Base-by-base conservation (phyloP, 306 rosid genomes). In the Macrotyloma uniflorum region DNA sequence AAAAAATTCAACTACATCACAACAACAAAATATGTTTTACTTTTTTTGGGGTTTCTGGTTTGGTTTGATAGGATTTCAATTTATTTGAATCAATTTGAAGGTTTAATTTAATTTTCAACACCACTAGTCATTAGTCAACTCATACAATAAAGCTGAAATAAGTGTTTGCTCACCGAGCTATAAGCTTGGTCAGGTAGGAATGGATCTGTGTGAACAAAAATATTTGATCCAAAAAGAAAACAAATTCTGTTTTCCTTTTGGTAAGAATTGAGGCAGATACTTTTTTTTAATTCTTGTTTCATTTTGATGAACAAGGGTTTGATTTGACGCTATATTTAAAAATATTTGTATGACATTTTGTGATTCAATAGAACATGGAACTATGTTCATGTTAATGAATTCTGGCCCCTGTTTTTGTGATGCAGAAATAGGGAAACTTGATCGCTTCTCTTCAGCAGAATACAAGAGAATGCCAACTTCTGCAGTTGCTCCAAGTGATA, bases 371-470 rank as follows among this genome's bases (percentile, higher is more conserved):
- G 36, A 61, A 47, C 59, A 45, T 32, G 43, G 24, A 33, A 8
- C 1, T 14, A n/a, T 49, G 30, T 53, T 30, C 14, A 19, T 11
- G 32, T 53, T 19, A 20, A 53, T 53, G 20, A 9, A 30, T 50
- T 22, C 46, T 54, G 28, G 54, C 5, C 22, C 28, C 9, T 26
- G 28, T 53, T 46, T 70, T 64, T 80, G 65, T 15, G 19, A 46
- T 36, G 85, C 83, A 80, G 84, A 57, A 69, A 32, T 3, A 42
- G 74, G 64, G 71, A 76, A 79, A 62, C 26, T 49, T 28, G 62
- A 45, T 26, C 46, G 68, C 78, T 43, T 19, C 63, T 46, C 67
- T 30, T 47, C 50, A 19, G 46, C 55, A 9, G 79, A 57, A 51
- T n/a, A 20, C 68, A 33, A 53, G 54, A 72, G 20, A 19, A 67